Conservation (phyloP, 495 filamentous ascomycete genomes). For the Platismatia glauca region DNA sequence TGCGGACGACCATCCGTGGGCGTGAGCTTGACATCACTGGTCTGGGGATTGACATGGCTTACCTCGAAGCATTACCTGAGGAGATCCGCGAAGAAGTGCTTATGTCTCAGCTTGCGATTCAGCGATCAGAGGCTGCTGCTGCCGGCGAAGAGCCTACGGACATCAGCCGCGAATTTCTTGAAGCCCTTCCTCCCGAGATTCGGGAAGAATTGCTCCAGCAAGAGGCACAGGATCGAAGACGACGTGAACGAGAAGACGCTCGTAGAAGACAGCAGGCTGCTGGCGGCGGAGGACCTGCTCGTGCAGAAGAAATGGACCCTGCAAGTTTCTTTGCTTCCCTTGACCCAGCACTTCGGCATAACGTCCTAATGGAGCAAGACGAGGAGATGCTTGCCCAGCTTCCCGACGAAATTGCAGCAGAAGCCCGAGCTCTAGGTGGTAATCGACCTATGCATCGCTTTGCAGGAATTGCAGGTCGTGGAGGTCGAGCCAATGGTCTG, state of each 20-base stretch:
- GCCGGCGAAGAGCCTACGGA: conserved; percentile 77
- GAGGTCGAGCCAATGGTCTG: conserved; percentile 39
- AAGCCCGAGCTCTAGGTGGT: conserved; percentile 65
- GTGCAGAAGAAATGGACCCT: conserved; percentile 82
- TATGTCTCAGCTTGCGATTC: conserved; percentile 71
- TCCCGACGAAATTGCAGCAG: conserved; percentile 72
- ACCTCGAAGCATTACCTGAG: conserved; percentile 87
- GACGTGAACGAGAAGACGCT: conserved; percentile 70
- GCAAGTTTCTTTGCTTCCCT: conserved; percentile 89
- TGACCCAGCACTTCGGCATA: conserved; percentile 72
- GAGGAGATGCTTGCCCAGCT: conserved; percentile 80
- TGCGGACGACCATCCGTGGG: conserved; percentile 73
- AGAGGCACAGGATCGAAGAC: conserved; percentile 80
- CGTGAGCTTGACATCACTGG: conserved; percentile 83
- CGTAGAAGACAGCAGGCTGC: conserved; percentile 57
- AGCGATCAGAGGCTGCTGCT: conserved; percentile 69
- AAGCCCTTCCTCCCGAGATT: conserved; percentile 83
- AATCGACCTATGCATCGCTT: conserved; percentile 53
- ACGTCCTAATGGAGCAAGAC: conserved; percentile 83
- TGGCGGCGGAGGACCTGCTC: conserved; percentile 43
- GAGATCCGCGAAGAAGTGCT: conserved; percentile 94
- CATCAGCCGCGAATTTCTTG: conserved; percentile 88
- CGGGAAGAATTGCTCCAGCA: conserved; percentile 82
- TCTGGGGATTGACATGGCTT: conserved; percentile 88
- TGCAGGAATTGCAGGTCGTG: conserved; percentile 39